Conservation (phyloP, 805 yeast species). For the Saccharomycopsis javanensis region DNA sequence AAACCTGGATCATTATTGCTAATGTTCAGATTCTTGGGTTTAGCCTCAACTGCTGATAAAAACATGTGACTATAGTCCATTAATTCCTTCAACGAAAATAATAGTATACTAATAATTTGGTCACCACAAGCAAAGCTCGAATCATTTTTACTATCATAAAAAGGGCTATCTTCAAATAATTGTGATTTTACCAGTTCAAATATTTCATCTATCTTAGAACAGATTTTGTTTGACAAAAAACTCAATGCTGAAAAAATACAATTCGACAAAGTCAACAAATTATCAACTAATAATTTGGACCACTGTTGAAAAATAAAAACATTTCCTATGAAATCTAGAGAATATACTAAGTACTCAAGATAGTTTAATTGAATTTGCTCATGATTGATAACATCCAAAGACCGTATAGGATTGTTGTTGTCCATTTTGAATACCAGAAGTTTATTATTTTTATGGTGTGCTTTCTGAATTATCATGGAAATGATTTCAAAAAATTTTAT, state of each 20-base stretch:
- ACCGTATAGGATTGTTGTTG: conserved; percentile 7
- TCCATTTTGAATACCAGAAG: conserved; percentile 9
- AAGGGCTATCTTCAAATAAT: conserved; percentile 17
- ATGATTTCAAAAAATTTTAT: conserved; percentile 9
- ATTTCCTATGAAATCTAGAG: conserved; percentile 37
- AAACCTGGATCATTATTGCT: conserved; percentile 21
- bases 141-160: conserved; percentile 29
- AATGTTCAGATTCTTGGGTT: conserved; percentile 19
- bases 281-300: conserved; percentile 41
- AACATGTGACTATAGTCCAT: conserved; percentile 26
- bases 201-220: conserved; percentile 30
- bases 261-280: conserved; percentile 41
- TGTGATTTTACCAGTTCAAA: conserved; percentile 26
- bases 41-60: conserved; percentile 18
- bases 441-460: conserved; percentile 11
- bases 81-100: conserved; percentile 58
- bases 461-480: conserved; percentile 5
- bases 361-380: conserved; percentile 4
- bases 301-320: conserved; percentile 37
- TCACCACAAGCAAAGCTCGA: conserved; percentile 15
- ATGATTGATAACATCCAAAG: not conserved
- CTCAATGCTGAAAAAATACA: conserved; percentile 47
- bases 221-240: conserved; percentile 42
- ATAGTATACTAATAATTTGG: conserved; percentile 36
- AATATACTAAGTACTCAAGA: conserved; percentile 39